Base-by-base conservation (phyloP, 768 basidiomycete species). In the Tulasnella sp. region DNA sequence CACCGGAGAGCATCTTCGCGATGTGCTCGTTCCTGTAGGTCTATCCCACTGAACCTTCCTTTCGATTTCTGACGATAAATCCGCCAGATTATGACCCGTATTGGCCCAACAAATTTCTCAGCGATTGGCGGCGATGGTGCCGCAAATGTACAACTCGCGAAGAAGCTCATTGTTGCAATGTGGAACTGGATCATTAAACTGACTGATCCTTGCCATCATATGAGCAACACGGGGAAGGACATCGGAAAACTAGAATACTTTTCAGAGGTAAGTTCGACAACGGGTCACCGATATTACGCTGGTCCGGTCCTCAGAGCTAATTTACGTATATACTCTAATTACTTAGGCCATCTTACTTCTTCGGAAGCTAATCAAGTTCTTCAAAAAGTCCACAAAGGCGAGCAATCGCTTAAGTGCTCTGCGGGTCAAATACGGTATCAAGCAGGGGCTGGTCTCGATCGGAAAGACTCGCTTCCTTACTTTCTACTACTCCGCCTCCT, bases 1-100 rank as follows among this genome's bases (percentile, higher is more conserved):
- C 79, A 82, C 82, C 8, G 80, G 72, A 25, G 74, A 79, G 68
- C 80, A 83, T 79, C 79, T 82, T 39, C 76, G 72, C 68, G n/a
- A 79, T 25, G 40, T 80, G 39, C 31, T 80, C 22, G 9, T n/a
- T 17, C 38, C 67, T 42, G 42, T 40, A 17, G 19, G 40, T 40
- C n/a, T n/a, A n/a, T n/a, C n/a, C n/a, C n/a, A n/a, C n/a, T n/a
- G n/a, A n/a, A n/a, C n/a, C n/a, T n/a, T n/a, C n/a, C n/a, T n/a
- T n/a, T n/a, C n/a, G n/a, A n/a, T n/a, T n/a, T n/a, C n/a, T n/a
- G n/a, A n/a, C n/a, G n/a, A n/a, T n/a, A n/a, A 6, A 6, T 71
- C n/a, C 4, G 17, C 39, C 71, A 72, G 40, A 77, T 80, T 25
- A 80, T 81, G 1, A 7, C 71, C 6, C 29, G 19, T 17, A 67